Conservation (phyloP, 345 rosid genomes). For the Populus deltoides region DNA sequence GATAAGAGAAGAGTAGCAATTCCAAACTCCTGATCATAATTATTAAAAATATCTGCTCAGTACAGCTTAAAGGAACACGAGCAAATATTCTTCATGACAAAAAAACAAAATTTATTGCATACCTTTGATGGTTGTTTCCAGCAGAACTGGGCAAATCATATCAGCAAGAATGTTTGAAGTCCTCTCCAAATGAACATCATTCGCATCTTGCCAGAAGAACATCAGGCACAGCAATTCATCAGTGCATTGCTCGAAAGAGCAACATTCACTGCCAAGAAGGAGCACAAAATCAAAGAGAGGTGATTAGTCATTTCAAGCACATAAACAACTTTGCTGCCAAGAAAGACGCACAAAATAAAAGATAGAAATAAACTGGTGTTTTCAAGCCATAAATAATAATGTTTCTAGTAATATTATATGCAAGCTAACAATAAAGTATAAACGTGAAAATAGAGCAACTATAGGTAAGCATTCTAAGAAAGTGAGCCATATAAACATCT, state of each 20-base stretch:
- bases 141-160: slow-evolving; percentile 65
- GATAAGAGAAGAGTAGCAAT: neutral
- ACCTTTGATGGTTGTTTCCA: slow-evolving; percentile 89
- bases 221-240: slow-evolving; percentile 62
- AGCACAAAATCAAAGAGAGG: slow-evolving; percentile 14
- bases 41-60: neutral
- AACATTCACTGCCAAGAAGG: slow-evolving; percentile 58
- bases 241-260: slow-evolving; percentile 49
- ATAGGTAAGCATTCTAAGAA: too few species aligned
- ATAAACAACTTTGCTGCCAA: neutral
- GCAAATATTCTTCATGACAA: neutral
- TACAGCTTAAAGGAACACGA: neutral
- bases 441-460: neutral
- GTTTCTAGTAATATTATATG: neutral
- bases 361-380: neutral
- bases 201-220: slow-evolving; percentile 50
- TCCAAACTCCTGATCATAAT: neutral
- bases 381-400: neutral
- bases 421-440: neutral
- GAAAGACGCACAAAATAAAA: neutral
- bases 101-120: slow-evolving; percentile 11
- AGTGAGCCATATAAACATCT: neutral
- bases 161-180: slow-evolving; percentile 51
- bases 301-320: neutral
- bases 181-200: slow-evolving; percentile 44